Percentiles rank a stretch among this genome's conserved stretches.
phyloP scores from a whole-genome alignment of 1,284 basidiomycete genomes.

The Tilletia caries region DNA sequence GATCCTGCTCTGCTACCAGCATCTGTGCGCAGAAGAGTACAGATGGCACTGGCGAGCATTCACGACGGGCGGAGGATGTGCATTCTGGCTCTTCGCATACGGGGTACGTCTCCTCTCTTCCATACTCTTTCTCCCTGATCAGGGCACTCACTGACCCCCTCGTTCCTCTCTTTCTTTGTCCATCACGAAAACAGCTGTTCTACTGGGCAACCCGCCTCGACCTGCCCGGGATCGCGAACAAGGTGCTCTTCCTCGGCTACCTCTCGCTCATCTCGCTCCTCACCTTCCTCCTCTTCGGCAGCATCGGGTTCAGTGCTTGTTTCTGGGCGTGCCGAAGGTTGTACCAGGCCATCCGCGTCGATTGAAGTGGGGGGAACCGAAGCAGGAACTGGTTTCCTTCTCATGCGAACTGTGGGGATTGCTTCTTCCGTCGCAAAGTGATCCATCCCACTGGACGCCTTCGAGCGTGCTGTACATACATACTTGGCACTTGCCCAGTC shows the following conservation, averaged over 20 bases:
- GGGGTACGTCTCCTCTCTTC: conserved; percentile 33
- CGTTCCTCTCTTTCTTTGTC: not conserved
- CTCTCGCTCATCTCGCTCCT: conserved; percentile 76
- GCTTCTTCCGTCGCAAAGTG: too few species aligned
- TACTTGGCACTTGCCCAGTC: too few species aligned
- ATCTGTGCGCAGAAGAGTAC: conserved; percentile 92
- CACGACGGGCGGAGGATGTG: conserved; percentile 86
- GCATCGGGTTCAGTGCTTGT: conserved; percentile 26
- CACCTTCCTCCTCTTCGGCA: conserved; percentile 82
- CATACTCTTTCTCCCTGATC: not conserved
- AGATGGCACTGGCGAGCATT: conserved; percentile 97
- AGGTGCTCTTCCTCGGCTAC: conserved; percentile 87
- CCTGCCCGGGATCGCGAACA: conserved; percentile 76
- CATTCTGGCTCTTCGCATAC: conserved; percentile 86
- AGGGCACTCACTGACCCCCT: not conserved
- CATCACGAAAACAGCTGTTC: conserved; percentile 58
- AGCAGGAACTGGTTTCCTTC: too few species aligned
- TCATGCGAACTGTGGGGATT: too few species aligned
- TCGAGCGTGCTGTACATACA: too few species aligned
- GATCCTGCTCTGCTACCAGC: conserved; percentile 63
- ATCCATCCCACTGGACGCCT: too few species aligned
- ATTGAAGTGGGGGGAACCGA: conserved; percentile 20
- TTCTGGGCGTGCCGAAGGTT: conserved; percentile 31
- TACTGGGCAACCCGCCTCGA: conserved; percentile 85
- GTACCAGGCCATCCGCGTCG: conserved; percentile 45